Conservation (phyloP, 352 stramenopile genomes). For the Globisporangium acanthophoron region DNA sequence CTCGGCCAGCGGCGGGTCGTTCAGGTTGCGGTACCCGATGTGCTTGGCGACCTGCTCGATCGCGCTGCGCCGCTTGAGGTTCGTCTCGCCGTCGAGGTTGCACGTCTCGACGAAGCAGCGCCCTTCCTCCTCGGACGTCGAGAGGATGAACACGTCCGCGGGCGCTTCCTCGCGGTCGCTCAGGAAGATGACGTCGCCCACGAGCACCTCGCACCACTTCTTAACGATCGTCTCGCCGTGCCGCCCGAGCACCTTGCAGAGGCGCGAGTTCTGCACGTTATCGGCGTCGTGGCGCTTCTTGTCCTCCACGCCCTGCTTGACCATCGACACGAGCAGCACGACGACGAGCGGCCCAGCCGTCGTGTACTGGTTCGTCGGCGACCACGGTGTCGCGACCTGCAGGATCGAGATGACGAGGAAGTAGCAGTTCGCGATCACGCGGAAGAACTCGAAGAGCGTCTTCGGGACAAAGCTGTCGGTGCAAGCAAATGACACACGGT, state of each 20-base stretch:
- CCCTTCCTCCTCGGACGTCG: constrained; percentile 68
- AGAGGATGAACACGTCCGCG: constrained; percentile 65
- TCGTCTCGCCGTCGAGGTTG: constrained; percentile 93
- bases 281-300: constrained; percentile 72
- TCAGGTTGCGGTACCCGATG: constrained; percentile 53
- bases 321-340: constrained; percentile 72
- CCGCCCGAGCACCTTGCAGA: constrained; percentile 36
- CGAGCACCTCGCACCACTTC: constrained; percentile 67
- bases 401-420: constrained; percentile 93
- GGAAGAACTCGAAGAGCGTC: constrained; percentile 93
- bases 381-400: constrained; percentile 75
- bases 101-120: constrained; percentile 91
- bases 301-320: constrained; percentile 78
- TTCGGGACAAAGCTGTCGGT: constrained; percentile 89
- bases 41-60: constrained; percentile 50
- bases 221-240: constrained; percentile 39
- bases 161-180: constrained; percentile 52
- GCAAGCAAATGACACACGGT: not conserved
- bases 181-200: constrained; percentile 63
- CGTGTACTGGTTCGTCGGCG: constrained; percentile 72
- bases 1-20: constrained; percentile 37
- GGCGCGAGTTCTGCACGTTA: constrained; percentile 49
- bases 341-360: constrained; percentile 64
- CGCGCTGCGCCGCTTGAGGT: constrained; percentile 82
- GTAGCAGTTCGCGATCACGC: constrained; percentile 93